Evolutionary conservation across 2,329 filamentous ascomycete genomes (phyloP).

Genomic region (Zymoseptoria crescenta): DNA sequence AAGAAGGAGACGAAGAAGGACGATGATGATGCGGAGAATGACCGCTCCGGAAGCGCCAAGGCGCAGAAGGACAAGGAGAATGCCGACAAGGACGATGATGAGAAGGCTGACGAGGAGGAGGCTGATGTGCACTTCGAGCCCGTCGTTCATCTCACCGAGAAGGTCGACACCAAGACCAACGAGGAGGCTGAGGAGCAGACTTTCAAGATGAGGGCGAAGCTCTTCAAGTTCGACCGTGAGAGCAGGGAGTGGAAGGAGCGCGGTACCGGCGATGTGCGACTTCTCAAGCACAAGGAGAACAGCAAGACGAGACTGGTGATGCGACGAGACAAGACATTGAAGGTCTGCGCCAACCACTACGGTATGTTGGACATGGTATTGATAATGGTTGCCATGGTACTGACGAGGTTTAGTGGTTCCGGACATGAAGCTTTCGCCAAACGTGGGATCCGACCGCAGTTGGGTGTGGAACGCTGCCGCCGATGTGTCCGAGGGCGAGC

Average conservation of each 20-base stretch:
- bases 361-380: constrained; percentile 50
- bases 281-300: constrained; percentile 98
- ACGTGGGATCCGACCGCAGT: constrained; percentile 94
- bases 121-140: constrained; percentile 94
- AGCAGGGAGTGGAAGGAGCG: constrained; percentile 98
- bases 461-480: constrained; percentile 99
- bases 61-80: constrained; percentile 57
- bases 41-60: constrained; percentile 76
- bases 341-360: constrained; percentile 99
- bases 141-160: constrained; percentile 90
- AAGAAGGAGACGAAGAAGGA: constrained; percentile 95
- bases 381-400: constrained; percentile 17
- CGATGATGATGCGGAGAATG: constrained; percentile 61
- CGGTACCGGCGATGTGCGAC: constrained; percentile 88
- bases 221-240: constrained; percentile 95
- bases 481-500: constrained; percentile 96
- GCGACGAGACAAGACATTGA: constrained; percentile 98
- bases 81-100: constrained; percentile 30
- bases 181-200: constrained; percentile 95
- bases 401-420: constrained; percentile 62
- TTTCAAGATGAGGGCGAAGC: constrained; percentile 99
- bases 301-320: constrained; percentile 96
- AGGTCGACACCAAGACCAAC: constrained; percentile 95
- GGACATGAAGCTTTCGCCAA: constrained; percentile 97
- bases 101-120: constrained; percentile 49